Base-by-base conservation (phyloP, 768 basidiomycete genomes). In the Chalciporus piperatus region DNA sequence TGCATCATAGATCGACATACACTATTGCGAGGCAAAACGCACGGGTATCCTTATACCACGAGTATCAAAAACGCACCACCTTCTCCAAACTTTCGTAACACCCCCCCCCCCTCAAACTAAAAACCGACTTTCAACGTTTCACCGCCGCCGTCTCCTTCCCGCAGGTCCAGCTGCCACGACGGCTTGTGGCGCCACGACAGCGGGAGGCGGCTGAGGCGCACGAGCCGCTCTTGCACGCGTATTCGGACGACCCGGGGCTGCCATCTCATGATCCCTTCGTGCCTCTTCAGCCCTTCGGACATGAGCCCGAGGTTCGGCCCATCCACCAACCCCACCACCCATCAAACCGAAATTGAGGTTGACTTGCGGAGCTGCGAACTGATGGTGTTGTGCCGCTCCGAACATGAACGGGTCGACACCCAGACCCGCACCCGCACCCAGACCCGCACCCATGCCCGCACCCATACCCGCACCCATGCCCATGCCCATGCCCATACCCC, bases 381-480 rank as follows among this genome's bases (percentile, higher is more conserved):
- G 52, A 10, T 63, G 54, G 6, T 10, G 45, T 3, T 55, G 53
- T 8, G 47, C 63, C 1, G 49, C 48, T 10, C 63, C 63, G n/a
- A 64, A 64, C 51, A 46, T 12, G 17, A 51, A 64, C 1, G 14
- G 43, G 16, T 54, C 42, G 5, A 6, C 4, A 11, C 41, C 53
- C 3, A 14, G 30, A 6, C 41, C 52, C 17, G 27, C 3, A 20
- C 30, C 49, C n/a, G 27, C 17, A 1, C 41, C 54, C 38, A 1
- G 20, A 43, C 27, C 19, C n/a, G 38, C 23, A 12, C 27, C 43
- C 6, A 10, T 9, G 12, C 20, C 22, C n/a, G 22, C 22, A 22
- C 22, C 22, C 22, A 22, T 22, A 4, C 22, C 22, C 22, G 17
- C 33, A 19, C 49, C 59, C 41, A 60, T 47, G 17, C 41, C 54